phyloP scores from a whole-genome alignment of 73 alveolate genomes.

The Paramecium pentaurelia region DNA sequence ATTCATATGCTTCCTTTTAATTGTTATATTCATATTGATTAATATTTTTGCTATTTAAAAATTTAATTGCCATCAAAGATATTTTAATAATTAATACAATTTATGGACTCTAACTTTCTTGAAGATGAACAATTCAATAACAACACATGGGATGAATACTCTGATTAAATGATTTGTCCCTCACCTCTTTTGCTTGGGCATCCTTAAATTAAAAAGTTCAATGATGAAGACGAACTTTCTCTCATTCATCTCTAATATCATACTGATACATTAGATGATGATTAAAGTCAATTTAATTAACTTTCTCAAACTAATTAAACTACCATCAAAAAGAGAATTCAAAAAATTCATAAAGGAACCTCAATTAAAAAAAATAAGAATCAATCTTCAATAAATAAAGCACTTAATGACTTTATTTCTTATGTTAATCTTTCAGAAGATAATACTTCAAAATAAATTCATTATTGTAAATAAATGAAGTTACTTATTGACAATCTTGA shows the following conservation, averaged over 20 bases:
- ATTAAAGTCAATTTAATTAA: background rate
- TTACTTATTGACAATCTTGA: background rate
- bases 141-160: background rate
- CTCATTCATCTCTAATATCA: background rate
- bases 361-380: background rate
- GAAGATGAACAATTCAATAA: background rate
- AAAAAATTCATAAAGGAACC: background rate
- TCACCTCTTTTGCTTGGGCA: background rate
- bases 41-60: background rate
- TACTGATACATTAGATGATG: background rate
- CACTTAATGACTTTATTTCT: background rate
- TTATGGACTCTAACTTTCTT: background rate
- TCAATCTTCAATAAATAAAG: background rate
- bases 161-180: background rate
- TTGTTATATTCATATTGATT: background rate
- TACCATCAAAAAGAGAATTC: background rate
- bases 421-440: background rate
- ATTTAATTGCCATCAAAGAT: background rate
- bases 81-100: background rate
- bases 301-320: background rate
- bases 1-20: background rate
- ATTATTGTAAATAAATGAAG: background rate
- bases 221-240: background rate
- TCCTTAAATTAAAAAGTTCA: background rate
- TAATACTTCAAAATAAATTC: background rate